A percentile compares a stretch with the other conserved stretches of the same genome.
Conservation (phyloP, 441 rosid species). For the Croton laevigatus region DNA sequence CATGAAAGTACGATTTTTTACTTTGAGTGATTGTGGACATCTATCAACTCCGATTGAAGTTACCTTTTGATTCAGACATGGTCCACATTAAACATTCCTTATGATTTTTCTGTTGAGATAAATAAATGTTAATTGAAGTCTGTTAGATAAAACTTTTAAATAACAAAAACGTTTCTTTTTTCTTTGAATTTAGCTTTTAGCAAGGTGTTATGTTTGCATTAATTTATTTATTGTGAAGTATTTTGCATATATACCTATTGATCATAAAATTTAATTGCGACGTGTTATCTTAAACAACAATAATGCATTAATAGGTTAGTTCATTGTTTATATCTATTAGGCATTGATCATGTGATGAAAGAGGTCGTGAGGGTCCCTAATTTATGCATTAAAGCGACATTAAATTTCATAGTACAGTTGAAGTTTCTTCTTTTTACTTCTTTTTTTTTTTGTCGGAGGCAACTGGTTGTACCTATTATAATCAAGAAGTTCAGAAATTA, state of each 20-base stretch:
- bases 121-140: neutral
- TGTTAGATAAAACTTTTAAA: neutral
- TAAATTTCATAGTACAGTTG: neutral
- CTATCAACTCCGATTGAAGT: no score
- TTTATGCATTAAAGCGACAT: neutral
- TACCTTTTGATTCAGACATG: neutral
- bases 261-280: no score
- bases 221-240: neutral
- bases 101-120: neutral
- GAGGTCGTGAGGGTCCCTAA: no score
- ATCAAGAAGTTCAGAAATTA: constrained; percentile 17
- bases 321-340: neutral
- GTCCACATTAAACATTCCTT: neutral
- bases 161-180: neutral
- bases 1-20: neutral
- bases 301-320: neutral
- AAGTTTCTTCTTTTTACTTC: neutral
- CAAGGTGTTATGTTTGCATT: neutral
- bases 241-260: neutral
- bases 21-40: neutral
- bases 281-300: no score
- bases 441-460: neutral
- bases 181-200: neutral
- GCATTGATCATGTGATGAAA: neutral
- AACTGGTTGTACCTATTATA: neutral